These are phyloP conservation scores for Teratosphaeria epicoccoides DNA, from an alignment of 2,329 filamentous ascomycete species.

Conservation along the genomic window DNA sequence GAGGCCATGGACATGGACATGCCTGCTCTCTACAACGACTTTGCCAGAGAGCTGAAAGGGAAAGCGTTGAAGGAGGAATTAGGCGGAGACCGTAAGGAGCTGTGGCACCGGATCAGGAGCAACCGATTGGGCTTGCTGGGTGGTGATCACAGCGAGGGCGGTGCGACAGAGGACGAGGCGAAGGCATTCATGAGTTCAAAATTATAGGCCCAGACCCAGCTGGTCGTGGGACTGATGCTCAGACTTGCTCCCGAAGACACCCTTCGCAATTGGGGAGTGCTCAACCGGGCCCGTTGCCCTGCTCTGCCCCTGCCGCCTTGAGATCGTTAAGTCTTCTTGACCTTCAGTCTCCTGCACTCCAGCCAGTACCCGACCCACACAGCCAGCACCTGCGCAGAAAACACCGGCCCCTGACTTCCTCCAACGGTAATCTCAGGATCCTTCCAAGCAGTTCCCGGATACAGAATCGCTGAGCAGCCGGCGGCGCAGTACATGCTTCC, in stretches of 20 bases:
- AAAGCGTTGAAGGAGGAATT: constrained; percentile 59
- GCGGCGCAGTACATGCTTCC: constrained; percentile 37
- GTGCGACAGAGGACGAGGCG: constrained; percentile 61
- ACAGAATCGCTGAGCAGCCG: constrained; percentile 35
- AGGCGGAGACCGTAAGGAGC: constrained; percentile 65
- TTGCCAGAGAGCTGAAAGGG: constrained; percentile 60
- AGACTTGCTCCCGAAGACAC: background rate
- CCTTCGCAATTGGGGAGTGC: background rate
- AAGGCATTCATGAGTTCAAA: constrained; percentile 23
- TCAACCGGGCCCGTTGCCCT: no score
- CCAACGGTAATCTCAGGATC: constrained; percentile 38
- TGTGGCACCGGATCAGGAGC: constrained; percentile 67
- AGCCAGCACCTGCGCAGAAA: constrained; percentile 15
- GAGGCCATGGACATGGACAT: constrained; percentile 66
- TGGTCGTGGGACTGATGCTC: background rate
- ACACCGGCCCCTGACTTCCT: constrained; percentile 27
- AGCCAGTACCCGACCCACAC: constrained; percentile 25
- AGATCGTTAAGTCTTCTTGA: constrained; percentile 10
- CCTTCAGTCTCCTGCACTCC: constrained; percentile 16
- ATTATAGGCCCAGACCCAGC: background rate
- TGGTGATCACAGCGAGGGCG: constrained; percentile 50
- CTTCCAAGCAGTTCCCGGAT: constrained; percentile 34
- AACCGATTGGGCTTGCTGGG: constrained; percentile 65
- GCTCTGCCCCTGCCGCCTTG: background rate
- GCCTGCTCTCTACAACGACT: constrained; percentile 64